Base-by-base conservation (phyloP, 169 alveolate genomes). In the Cryptosporidium baileyi region DNA sequence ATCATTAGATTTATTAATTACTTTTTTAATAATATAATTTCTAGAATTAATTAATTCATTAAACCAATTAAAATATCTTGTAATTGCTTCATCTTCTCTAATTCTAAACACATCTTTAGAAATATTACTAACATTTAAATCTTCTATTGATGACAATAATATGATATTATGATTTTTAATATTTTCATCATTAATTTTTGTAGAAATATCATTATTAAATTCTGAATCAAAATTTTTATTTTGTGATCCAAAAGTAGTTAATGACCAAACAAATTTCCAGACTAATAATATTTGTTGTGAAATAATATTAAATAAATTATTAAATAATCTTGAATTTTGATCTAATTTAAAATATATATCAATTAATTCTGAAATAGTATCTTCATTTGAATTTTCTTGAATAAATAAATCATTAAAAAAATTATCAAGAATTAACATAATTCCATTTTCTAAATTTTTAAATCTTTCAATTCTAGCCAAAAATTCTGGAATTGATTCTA, bases 41-140 rank as follows among this genome's bases (percentile, higher is more conserved):
- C 54, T 67, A 19, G 82, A 26, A 19, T 4, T 19, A 3, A 67
- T 47, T 1, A 67, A 57, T 49, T 67, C 82, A 52, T 24, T 17
- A 30, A 67, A 67, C 82, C 82, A 67, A 11, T 49, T 26, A 45
- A 67, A 67, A 57, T 44, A 67, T 34, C 63, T 67, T 5, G 34
- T 28, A 26, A 67, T 38, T n/a, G 63, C 82, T 4, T 67, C 82
- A 67, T 67, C 82, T 38, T 67, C 82, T 30, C 82, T 67, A 32
- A 67, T 67, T 49, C 82, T 28, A 28, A 49, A 34, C 19, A 67
- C 49, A 52, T 67, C 82, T 17, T 67, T 63, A 3, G 65, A 19
- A 13, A 67, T 24, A 17, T 24, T n/a, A 3, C 28, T 40, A 11
- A 40, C 26, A 15, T 67, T 19, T 30, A 67, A 67, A 28, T 67